Evolutionary conservation across 805 yeast species (phyloP), one percentile per base, ranked within the genome.

Genomic region (Metschnikowia borealis): DNA sequence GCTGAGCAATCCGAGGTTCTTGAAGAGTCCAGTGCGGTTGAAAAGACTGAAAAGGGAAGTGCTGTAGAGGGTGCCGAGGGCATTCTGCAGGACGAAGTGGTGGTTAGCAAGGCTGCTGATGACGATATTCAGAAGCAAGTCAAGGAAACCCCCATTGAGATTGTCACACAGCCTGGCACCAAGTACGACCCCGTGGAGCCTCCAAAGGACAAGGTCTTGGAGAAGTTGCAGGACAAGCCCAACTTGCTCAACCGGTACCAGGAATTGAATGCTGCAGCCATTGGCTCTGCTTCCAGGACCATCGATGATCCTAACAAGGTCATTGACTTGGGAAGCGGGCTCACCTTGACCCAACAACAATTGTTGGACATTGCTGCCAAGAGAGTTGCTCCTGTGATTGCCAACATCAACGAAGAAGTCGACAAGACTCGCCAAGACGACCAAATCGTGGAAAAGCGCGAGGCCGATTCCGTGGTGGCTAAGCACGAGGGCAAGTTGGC

Each of bases 381-480:
- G 54, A 71, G 84, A 55, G 81, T 80, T 36, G 78, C 79, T 33
- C 85, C 85, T 5, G 75, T 80, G 36, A 67, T 80, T 59, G 70
- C 74, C 41, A 69, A 65, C 54, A 79, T 80, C 60, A 77, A 79
- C 59, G 77, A 73, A 29, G 75, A 77, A 52, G 84, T 79, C 43
- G 65, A 63, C 44, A 69, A 71, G 54, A 69, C 77, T 32, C 62
- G 74, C 53, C 54, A 68, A 49, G 77, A 70, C 54, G 82, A 78
- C 60, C 68, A 70, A 57, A 64, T 74, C 61, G 63, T 67, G 52
- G 63, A 73, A 62, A 61, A 75, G 61, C 64, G 69, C 49, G 67
- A 63, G 35, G 67, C 74, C 46, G 71, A 67, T 21, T 56, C 63
- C 40, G 74, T 71, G 53, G 69, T 65, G 31, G 60, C 63, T 21